Conservation (phyloP, 75 land plant genomes). For the Sequoiadendron giganteum region DNA sequence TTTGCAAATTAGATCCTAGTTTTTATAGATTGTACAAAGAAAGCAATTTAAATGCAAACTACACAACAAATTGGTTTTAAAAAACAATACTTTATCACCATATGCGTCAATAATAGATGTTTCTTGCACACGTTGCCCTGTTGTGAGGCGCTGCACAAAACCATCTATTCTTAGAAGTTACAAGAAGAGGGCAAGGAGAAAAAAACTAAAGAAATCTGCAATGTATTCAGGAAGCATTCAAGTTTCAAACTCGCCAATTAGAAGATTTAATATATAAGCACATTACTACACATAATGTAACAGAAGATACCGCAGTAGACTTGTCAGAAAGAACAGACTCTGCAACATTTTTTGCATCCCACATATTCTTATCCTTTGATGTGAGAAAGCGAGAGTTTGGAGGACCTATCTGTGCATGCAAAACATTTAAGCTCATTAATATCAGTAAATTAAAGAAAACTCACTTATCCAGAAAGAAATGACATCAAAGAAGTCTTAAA, state of each 20-base stretch:
- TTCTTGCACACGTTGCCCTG: conserved; percentile 72
- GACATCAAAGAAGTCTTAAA: background rate
- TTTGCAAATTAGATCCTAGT: background rate
- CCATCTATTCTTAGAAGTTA: background rate
- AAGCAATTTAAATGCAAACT: background rate
- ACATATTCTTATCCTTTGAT: conserved; percentile 60
- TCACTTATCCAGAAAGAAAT: background rate
- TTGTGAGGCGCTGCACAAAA: conserved; percentile 61
- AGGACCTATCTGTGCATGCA: conserved; percentile 70
- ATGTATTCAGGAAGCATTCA: background rate
- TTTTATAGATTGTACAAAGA: background rate
- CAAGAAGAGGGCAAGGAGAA: background rate
- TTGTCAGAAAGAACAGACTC: conserved; percentile 85
- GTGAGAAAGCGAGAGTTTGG: conserved; percentile 58
- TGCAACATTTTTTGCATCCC: conserved; percentile 84
- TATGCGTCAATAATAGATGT: conserved; percentile 70
- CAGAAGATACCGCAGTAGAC: conserved; percentile 63
- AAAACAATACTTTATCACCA: conserved; percentile 39
- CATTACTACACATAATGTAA: background rate
- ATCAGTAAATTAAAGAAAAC: background rate
- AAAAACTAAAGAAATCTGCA: background rate
- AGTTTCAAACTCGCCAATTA: background rate
- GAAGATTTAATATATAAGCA: conserved; percentile 4
- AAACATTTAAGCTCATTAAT: background rate
- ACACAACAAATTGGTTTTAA: background rate